These are phyloP conservation scores for Dentipellis sp. DNA, from an alignment of 768 basidiomycete species.

Conservation along the genomic window DNA sequence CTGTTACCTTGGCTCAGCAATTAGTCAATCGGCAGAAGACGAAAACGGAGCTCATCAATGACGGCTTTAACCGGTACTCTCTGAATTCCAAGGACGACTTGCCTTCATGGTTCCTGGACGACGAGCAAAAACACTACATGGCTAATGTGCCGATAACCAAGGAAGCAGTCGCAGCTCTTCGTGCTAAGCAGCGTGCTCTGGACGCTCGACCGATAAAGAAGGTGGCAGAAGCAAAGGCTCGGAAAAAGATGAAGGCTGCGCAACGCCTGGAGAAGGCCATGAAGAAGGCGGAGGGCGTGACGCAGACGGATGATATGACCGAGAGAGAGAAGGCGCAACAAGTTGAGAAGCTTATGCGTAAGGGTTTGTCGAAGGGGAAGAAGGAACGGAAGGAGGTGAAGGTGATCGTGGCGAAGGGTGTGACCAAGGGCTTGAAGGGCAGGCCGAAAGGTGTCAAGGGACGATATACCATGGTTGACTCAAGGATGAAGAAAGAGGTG, in stretches of 20 bases:
- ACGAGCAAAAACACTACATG: slow-evolving; percentile 89
- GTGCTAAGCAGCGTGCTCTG: slow-evolving; percentile 85
- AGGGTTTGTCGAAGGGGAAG: slow-evolving; percentile 58
- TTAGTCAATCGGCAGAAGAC: slow-evolving; percentile 88
- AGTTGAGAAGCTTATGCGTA: slow-evolving; percentile 87
- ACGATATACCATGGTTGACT: slow-evolving; percentile 88
- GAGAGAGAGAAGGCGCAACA: slow-evolving; percentile 92
- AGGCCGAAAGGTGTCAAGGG: slow-evolving; percentile 95
- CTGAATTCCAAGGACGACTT: slow-evolving; percentile 87
- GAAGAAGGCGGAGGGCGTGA: slow-evolving; percentile 94
- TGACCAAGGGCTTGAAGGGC: slow-evolving; percentile 83
- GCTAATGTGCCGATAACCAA: slow-evolving; percentile 95
- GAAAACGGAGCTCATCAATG: slow-evolving; percentile 81
- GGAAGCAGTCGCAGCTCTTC: slow-evolving; percentile 79
- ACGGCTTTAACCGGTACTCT: slow-evolving; percentile 93
- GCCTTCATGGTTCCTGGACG: slow-evolving; percentile 95
- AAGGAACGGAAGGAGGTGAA: slow-evolving; percentile 70
- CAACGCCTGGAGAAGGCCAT: slow-evolving; percentile 83
- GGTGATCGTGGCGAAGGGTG: slow-evolving; percentile 87
- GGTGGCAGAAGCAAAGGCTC: slow-evolving; percentile 94
- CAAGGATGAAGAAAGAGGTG: slow-evolving; percentile 91
- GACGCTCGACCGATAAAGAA: slow-evolving; percentile 99
- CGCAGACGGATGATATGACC: slow-evolving; percentile 80
- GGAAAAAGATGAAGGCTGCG: slow-evolving; percentile 87
- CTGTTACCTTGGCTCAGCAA: slow-evolving; percentile 83